phyloP scores from a whole-genome alignment of 805 yeast genomes.

The Candida succiphila region DNA sequence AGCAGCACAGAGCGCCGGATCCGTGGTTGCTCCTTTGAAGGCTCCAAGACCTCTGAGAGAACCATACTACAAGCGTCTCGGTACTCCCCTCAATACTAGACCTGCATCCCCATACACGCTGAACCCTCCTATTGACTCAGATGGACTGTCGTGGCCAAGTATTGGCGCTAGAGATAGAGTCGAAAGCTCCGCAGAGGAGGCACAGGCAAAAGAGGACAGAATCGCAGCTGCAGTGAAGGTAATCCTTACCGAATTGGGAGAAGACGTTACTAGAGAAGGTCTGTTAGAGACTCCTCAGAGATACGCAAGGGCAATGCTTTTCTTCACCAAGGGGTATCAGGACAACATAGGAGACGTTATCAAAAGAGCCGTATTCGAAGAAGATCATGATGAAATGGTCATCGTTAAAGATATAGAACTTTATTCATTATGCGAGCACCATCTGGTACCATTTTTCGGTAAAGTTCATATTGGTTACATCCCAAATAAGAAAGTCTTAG shows the following conservation, averaged over 20 bases:
- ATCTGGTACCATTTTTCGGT: constrained; percentile 94
- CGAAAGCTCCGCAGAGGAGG: constrained; percentile 59
- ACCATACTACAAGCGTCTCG: constrained; percentile 24
- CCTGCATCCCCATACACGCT: constrained; percentile 78
- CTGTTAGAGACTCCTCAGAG: constrained; percentile 89
- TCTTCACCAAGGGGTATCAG: constrained; percentile 93
- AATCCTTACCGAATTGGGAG: constrained; percentile 79
- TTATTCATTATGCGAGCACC: constrained; percentile 93
- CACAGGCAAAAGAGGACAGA: constrained; percentile 54
- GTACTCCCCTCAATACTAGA: constrained; percentile 61
- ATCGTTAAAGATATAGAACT: constrained; percentile 92
- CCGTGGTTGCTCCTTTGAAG: constrained; percentile 6
- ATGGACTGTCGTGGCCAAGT: constrained; percentile 93
- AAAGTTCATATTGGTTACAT: constrained; percentile 97
- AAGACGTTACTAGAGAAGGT: constrained; percentile 84
- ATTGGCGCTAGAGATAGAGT: constrained; percentile 72
- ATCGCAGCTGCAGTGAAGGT: constrained; percentile 80
- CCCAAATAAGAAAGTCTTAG: constrained; percentile 88
- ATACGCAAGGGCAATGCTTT: constrained; percentile 94
- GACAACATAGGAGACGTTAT: constrained; percentile 88
- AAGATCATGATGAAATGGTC: constrained; percentile 98
- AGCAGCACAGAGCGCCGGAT: neutral
- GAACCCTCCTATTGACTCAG: constrained; percentile 79
- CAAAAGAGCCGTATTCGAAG: constrained; percentile 93
- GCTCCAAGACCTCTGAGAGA: constrained; percentile 22